Base-by-base conservation (phyloP, 1,284 basidiomycete species). In the Cutaneotrichosporon sp. region DNA sequence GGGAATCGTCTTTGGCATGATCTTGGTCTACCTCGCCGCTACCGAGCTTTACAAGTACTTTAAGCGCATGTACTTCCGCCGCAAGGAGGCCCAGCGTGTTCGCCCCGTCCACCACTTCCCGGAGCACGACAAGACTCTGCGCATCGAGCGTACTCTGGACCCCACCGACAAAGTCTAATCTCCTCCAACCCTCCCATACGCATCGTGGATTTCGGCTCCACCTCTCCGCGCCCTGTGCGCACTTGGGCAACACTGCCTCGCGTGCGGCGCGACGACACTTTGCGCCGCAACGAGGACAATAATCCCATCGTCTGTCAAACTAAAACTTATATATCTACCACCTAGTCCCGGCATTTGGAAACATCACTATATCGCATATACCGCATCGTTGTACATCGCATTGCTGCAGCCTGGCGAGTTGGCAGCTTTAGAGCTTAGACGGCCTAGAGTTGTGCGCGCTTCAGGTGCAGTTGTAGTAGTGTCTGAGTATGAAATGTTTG, bases 1-100 rank as follows among this genome's bases (percentile, higher is more conserved):
- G 80, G 80, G 80, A 38, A 76, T 80, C 65, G 72, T 80, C 56
- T 77, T 80, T 60, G 77, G 77, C 38, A 77, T 78, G 75, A 76
- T 77, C 65, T 53, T 78, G 16, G 74, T 80, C 56, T 80, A 79
- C 69, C 66, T 79, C 52, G 67, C 66, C 42, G 52, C 57, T 36
- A 72, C 76, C 30, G 78, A 79, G 65, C 21, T 65, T 14, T 79
- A 72, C 67, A 80, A 80, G 63, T 72, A 67, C 70, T 42, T 60
- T 66, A 78, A 78, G 70, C 63, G 76, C 56, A 57, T 73, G 46
- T 65, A 61, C 38, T 53, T 63, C 30, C 64, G 72, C 16, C 57
- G 72, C 47, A 53, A 58, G 18, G 38, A 22, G 34, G 47, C 58
- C 22, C 53, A 59, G 22, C 60, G 55, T n/a, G 58, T 50, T 10